Base-by-base conservation (phyloP, 257 asterid species). In the Solanum bulbocastanum region DNA sequence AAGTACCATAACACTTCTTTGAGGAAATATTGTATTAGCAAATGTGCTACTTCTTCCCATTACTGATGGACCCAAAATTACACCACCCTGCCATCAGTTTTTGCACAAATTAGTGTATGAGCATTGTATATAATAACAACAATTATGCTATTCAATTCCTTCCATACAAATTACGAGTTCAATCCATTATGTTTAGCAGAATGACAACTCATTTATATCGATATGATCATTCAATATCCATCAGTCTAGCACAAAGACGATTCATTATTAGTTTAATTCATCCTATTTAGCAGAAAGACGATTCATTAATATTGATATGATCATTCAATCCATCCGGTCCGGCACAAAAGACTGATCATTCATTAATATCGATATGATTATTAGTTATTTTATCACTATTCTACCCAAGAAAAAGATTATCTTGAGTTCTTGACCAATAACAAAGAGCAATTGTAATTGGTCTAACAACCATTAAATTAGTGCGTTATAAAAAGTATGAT, bases 1-100 rank as follows among this genome's bases (percentile, higher is more conserved):
- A 0, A 97, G 94, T n/a, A 97, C 96, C 99, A 97, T 93, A 30
- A 97, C 98, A 89, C 99, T 96, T 89, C 99, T 89, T 3, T 95
- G 92, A 33, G 99, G 99, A 56, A 97, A 97, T 18, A 96, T 25
- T 1, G 91, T 86, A 25, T 86, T 73, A 1, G 98, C 95, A 18
- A 96, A 97, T 79, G 84, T 88, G 3, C 25, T 3, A 88, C 91
- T 92, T 83, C 93, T 89, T 74, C 99, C 99, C 22, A 96, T 85
- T 1, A 96, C 94, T 4, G 99, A 97, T 68, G 99, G 99, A 5
- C 99, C 99, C 88, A 97, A 85, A 83, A 97, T 90, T 74, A 96
- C 87, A 3, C 99, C 99, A 40, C 99, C 99, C 99, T 96, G 91
- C 72, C 40, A 36, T 6, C 78, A 69, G 32, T 60, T 75, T 75